Evolutionary conservation across 345 rosid species (phyloP).

Genomic region (Litchi chinensis): DNA sequence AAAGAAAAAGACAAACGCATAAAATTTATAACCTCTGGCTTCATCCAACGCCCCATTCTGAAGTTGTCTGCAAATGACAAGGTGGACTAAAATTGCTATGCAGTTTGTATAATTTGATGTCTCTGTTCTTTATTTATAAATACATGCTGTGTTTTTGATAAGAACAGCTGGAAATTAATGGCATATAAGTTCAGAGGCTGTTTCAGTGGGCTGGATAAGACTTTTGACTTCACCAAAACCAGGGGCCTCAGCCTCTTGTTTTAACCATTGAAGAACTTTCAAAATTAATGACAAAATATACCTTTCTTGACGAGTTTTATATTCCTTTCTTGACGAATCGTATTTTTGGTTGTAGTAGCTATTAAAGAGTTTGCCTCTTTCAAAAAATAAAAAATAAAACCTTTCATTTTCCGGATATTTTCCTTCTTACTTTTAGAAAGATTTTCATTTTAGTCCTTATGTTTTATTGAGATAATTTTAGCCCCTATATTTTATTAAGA

Average conservation of each 20-base stretch:
- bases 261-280: not conserved
- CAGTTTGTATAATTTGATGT: not conserved
- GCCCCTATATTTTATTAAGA: too few species aligned
- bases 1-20: not conserved
- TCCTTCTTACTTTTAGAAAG: too few species aligned
- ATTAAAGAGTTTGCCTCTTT: too few species aligned
- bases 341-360: too few species aligned
- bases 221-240: constrained; percentile 29
- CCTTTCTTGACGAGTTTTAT: not conserved
- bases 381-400: too few species aligned
- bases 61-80: not conserved
- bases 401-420: too few species aligned
- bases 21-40: constrained; percentile 55
- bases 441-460: too few species aligned
- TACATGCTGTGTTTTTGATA: not conserved
- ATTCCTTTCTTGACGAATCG: too few species aligned
- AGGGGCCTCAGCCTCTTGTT: constrained; percentile 53
- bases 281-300: constrained; percentile 14
- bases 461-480: too few species aligned
- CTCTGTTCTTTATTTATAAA: not conserved
- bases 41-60: constrained; percentile 74
- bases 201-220: constrained; percentile 27
- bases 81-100: too few species aligned
- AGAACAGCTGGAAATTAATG: not conserved
- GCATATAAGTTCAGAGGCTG: not conserved